Evolutionary conservation across 805 yeast species (phyloP).

Genomic region (Huiozyma naganishii): DNA sequence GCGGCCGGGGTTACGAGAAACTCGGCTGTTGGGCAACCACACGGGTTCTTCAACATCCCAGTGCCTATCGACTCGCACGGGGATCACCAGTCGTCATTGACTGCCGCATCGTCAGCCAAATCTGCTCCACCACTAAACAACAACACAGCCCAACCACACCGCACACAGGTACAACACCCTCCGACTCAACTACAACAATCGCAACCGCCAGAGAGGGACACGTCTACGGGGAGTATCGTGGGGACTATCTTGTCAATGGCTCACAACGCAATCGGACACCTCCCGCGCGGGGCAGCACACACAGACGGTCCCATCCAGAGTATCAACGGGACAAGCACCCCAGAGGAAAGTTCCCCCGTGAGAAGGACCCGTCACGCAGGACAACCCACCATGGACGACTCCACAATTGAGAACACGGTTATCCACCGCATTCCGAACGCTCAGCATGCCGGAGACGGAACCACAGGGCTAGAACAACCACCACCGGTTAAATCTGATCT

Average conservation of each 20-base stretch:
- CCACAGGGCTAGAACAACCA: not conserved
- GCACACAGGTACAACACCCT: not conserved
- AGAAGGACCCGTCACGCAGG: not conserved
- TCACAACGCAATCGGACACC: slow-evolving; percentile 34
- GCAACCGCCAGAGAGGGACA: not conserved
- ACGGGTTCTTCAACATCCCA: slow-evolving; percentile 16
- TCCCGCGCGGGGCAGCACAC: slow-evolving; percentile 6
- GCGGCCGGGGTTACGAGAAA: slow-evolving; percentile 10
- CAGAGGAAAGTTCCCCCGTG: not conserved
- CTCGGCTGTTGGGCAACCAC: slow-evolving; percentile 1
- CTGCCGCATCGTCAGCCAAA: not conserved
- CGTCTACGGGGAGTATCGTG: slow-evolving; percentile 18
- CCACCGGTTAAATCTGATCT: not conserved
- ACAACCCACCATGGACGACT: not conserved
- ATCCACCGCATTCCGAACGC: not conserved
- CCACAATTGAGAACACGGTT: slow-evolving; percentile 1
- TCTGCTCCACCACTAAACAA: not conserved
- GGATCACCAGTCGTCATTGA: not conserved
- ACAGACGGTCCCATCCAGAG: not conserved
- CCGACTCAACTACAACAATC: not conserved
- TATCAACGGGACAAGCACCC: not conserved
- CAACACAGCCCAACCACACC: not conserved
- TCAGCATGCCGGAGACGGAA: not conserved
- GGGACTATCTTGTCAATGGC: slow-evolving; percentile 38
- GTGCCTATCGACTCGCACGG: slow-evolving; percentile 9